Conservation (phyloP, 2,329 filamentous ascomycete species). For the Cladosporium sphaerospermum region DNA sequence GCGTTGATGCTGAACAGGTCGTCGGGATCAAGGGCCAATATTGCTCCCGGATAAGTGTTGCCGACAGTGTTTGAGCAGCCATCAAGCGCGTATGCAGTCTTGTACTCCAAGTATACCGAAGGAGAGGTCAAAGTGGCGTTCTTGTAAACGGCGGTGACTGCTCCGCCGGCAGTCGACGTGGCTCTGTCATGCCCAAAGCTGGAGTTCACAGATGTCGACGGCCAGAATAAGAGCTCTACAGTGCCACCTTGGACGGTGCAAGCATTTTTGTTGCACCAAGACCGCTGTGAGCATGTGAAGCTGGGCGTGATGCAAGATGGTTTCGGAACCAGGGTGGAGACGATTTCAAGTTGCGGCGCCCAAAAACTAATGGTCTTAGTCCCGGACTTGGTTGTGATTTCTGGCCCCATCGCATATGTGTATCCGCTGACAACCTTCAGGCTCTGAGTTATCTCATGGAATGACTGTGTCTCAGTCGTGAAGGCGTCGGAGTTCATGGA, state of each 20-base stretch:
- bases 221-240: slow-evolving; percentile 17
- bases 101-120: slow-evolving; percentile 18
- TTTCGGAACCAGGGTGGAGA: background rate
- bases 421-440: background rate
- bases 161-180: background rate
- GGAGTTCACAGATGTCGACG: background rate
- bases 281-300: background rate
- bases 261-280: background rate
- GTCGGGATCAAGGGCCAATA: slow-evolving; percentile 13
- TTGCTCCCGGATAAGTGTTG: slow-evolving; percentile 15
- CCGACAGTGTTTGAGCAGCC: slow-evolving; percentile 16
- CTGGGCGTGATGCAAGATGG: background rate
- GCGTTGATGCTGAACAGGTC: slow-evolving; percentile 12
- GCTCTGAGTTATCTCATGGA: background rate
- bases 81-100: slow-evolving; percentile 18
- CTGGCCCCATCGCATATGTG: slow-evolving; percentile 5
- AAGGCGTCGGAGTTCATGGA: background rate
- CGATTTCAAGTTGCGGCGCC: background rate
- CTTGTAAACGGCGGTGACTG: slow-evolving; percentile 15
- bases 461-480: background rate
- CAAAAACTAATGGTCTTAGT: background rate
- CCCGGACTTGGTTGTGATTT: background rate
- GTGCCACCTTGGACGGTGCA: slow-evolving; percentile 16
- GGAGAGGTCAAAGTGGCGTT: slow-evolving; percentile 18
- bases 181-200: background rate